Percentiles rank a stretch among this genome's conserved stretches.
Conservation (phyloP, 164 flowering plant genomes). For the Vitis labrusca region DNA sequence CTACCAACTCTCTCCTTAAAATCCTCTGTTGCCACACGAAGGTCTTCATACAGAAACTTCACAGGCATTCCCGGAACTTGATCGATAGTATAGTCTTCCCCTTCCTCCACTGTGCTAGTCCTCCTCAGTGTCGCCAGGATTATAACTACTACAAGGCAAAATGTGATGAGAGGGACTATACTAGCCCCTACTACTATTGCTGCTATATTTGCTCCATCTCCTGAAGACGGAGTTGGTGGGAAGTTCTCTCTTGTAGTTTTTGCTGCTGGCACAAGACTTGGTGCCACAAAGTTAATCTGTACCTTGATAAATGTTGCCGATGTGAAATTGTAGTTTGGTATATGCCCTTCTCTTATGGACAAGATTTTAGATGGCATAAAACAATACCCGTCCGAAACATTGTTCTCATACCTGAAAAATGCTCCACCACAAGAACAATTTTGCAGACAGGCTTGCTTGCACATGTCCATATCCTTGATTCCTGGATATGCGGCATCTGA, state of each 20-base stretch:
- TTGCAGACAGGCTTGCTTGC: neutral
- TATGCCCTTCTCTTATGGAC: neutral
- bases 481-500: neutral
- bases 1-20: conserved; percentile 15
- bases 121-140: no score
- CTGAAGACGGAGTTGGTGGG: no score
- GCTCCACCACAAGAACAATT: neutral
- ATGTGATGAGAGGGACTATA: no score
- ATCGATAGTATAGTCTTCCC: no score
- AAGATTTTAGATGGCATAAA: neutral
- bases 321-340: neutral
- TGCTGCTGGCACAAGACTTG: neutral
- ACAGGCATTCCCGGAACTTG: neutral
- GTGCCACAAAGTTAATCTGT: no score
- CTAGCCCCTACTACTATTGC: no score
- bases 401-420: neutral
- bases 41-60: conserved; percentile 8
- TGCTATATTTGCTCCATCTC: no score
- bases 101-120: no score
- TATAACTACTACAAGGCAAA: no score
- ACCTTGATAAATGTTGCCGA: neutral
- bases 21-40: conserved; percentile 9
- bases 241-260: no score
- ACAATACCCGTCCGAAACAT: neutral
- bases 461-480: neutral